phyloP scores from a whole-genome alignment of 805 yeast genomes.

The Millerozyma acaciae region DNA sequence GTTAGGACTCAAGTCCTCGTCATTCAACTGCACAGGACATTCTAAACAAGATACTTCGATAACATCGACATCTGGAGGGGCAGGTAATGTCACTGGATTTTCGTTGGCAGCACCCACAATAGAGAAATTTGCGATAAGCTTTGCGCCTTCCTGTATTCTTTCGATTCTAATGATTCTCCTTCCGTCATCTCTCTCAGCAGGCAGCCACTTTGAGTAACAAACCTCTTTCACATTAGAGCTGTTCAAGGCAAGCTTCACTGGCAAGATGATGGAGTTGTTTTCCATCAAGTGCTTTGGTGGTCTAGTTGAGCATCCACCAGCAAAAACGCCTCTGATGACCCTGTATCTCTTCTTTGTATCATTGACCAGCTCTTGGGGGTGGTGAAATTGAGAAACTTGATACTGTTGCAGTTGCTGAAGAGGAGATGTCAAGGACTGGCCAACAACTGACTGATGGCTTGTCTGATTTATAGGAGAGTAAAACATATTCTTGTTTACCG shows the following conservation, averaged over 20 bases:
- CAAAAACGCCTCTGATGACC: slow-evolving; percentile 53
- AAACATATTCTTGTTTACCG: too few species aligned
- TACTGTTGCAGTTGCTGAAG: too few species aligned
- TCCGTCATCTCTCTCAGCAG: slow-evolving; percentile 43
- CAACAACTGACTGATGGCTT: too few species aligned
- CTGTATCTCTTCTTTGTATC: slow-evolving; percentile 27
- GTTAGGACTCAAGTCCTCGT: slow-evolving; percentile 26
- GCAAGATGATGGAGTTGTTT: slow-evolving; percentile 29
- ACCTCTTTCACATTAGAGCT: slow-evolving; percentile 46
- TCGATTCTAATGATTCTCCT: slow-evolving; percentile 58
- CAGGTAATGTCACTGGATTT: slow-evolving; percentile 37
- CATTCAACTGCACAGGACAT: slow-evolving; percentile 30
- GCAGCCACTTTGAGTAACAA: slow-evolving; percentile 51
- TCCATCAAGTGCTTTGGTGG: slow-evolving; percentile 45
- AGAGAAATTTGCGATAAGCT: slow-evolving; percentile 45
- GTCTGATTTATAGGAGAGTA: too few species aligned
- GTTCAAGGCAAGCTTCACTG: slow-evolving; percentile 45
- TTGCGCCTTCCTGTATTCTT: slow-evolving; percentile 46
- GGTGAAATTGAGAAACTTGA: too few species aligned
- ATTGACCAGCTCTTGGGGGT: background rate
- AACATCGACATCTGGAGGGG: slow-evolving; percentile 44
- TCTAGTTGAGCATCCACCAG: slow-evolving; percentile 54
- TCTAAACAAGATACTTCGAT: slow-evolving; percentile 60
- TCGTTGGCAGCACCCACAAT: slow-evolving; percentile 51
- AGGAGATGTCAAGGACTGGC: too few species aligned